Conservation (phyloP, 768 basidiomycete species). For the Lentinus brumalis region DNA sequence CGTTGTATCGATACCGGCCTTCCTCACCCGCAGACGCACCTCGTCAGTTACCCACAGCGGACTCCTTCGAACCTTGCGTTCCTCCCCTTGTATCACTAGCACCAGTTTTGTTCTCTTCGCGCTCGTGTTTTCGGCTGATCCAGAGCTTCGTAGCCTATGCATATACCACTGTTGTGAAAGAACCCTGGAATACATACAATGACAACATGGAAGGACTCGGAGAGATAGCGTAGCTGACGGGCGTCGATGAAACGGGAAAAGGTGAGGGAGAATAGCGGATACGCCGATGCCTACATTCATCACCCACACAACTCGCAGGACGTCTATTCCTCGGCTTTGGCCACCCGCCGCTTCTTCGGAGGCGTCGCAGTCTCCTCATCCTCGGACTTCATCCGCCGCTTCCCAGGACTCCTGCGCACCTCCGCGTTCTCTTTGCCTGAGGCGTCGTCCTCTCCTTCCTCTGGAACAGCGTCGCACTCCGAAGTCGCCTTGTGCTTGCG, state of each 20-base stretch:
- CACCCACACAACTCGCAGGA: background rate
- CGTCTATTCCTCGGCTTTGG: constrained; percentile 7
- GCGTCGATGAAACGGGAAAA: background rate
- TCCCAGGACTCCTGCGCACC: background rate
- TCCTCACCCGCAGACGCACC: background rate
- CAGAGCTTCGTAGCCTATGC: background rate
- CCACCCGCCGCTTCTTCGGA: constrained; percentile 39
- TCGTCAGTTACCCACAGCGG: background rate
- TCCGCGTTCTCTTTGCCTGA: constrained; percentile 15
- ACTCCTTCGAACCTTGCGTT: background rate
- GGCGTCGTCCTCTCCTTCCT: constrained; percentile 5
- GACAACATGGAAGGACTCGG: background rate
- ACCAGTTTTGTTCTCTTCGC: background rate
- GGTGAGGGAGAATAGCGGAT: background rate
- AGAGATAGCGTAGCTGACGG: background rate
- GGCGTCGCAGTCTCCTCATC: constrained; percentile 28
- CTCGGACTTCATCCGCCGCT: constrained; percentile 6
- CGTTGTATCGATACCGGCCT: constrained; percentile 6
- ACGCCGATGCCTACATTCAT: background rate
- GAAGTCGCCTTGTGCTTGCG: constrained; percentile 7
- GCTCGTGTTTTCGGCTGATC: background rate
- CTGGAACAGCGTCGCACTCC: background rate
- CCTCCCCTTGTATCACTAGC: constrained; percentile 16
- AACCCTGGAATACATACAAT: background rate
- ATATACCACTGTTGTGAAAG: background rate